Evolutionary conservation across 441 rosid species (phyloP).

Genomic region (Raphanus hybrid): DNA sequence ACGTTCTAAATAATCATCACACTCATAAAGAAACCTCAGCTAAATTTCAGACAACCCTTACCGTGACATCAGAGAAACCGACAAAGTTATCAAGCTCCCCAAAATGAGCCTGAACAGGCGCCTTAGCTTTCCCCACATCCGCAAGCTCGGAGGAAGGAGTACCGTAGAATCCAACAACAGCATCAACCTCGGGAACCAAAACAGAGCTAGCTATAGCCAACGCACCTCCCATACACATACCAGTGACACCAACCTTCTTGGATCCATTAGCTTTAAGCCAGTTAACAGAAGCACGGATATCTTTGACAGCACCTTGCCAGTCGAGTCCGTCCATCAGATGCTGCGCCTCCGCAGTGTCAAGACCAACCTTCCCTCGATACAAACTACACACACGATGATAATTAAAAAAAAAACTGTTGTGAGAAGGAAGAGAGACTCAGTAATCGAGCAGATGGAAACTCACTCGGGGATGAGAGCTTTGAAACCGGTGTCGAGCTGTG

Average conservation of each 20-base stretch:
- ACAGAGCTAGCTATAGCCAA: slow-evolving; percentile 90
- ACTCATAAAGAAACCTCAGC: not conserved
- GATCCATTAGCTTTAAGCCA: slow-evolving; percentile 95
- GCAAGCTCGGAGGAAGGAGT: slow-evolving; percentile 85
- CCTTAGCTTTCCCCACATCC: slow-evolving; percentile 78
- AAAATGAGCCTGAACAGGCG: slow-evolving; percentile 89
- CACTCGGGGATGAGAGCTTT: slow-evolving; percentile 96
- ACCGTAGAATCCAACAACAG: slow-evolving; percentile 91
- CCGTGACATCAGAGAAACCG: slow-evolving; percentile 88
- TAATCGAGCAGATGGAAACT: not conserved
- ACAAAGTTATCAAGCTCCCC: slow-evolving; percentile 89
- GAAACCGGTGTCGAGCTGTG: slow-evolving; percentile 82
- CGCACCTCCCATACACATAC: slow-evolving; percentile 98
- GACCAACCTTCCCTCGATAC: slow-evolving; percentile 94
- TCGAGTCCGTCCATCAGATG: slow-evolving; percentile 94
- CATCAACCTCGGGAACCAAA: slow-evolving; percentile 84
- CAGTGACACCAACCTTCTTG: slow-evolving; percentile 93
- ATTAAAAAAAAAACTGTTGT: not conserved
- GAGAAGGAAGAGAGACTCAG: not conserved
- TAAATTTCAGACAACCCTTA: slow-evolving; percentile 31
- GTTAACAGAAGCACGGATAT: slow-evolving; percentile 75
- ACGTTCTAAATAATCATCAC: too few relatives aligned
- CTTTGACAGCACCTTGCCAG: slow-evolving; percentile 95
- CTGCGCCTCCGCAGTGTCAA: slow-evolving; percentile 91
- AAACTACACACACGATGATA: slow-evolving; percentile 50